Base-by-base conservation (phyloP, 23 red algal species). In the Cyanidium caldarium region DNA sequence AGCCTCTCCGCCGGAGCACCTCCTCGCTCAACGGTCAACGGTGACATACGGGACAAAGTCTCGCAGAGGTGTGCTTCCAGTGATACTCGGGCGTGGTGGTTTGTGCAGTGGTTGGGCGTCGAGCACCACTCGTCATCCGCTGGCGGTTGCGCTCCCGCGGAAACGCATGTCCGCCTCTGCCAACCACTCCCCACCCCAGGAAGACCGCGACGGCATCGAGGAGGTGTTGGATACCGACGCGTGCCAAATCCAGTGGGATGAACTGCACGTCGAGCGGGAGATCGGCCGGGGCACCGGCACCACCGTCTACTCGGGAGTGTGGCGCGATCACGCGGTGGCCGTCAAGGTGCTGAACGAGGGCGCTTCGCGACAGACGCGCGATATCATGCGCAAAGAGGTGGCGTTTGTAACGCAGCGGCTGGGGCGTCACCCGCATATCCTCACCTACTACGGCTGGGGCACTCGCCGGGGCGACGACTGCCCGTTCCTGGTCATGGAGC, bases 401-500 rank as follows among this genome's bases (percentile, higher is more conserved):
- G 51, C 19, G 51, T 10, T 61, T 21, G 51, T 61, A 25, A 16
- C 31, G 7, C n/a, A 28, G 7, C 19, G 31, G 21, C 51, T 61
- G 13, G 51, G 31, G 3, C 31, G 51, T 16, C 51, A 61, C 51
- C 51, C 51, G 10, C 19, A 61, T 28, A 61, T 61, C 21, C 23
- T 61, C 13, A 61, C 19, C 23, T 61, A 61, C 51, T 61, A 61
- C 23, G 51, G 51, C 21, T 61, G 51, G 51, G 51, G 51, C 31
- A 25, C 31, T 14, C 51, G 51, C 23, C 51, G n/a, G 10, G 7
- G 3, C 21, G 51, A 61, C 21, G 51, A 25, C 3, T 28, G 51
- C 51, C 19, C 5, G 51, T 61, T 61, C 31, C 51, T 61, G n/a
- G 51, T 61, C 10, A 61, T 61, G 51, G 51, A 61, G 21, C 51